Percentiles rank a stretch among this genome's conserved stretches.
Evolutionary conservation across 2,329 filamentous ascomycete species (phyloP).

Genomic region (Blastomyces emzantsi): DNA sequence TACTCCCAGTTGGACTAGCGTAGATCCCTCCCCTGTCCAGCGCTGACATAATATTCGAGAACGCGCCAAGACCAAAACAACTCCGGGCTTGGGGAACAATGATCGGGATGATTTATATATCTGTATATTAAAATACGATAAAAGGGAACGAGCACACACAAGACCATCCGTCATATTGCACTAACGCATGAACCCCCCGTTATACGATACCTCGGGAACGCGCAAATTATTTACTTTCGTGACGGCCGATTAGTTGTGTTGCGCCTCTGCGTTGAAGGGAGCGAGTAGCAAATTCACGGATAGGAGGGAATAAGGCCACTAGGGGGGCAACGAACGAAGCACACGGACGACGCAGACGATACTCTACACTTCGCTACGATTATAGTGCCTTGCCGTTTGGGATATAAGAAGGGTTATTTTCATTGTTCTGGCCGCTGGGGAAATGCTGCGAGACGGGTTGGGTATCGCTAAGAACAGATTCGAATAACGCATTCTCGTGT

Average conservation of each 20-base stretch:
- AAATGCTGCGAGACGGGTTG: constrained; percentile 1
- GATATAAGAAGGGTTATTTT: background rate
- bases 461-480: background rate
- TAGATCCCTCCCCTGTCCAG: background rate
- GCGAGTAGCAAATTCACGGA: background rate
- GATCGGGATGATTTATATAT: background rate
- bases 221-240: background rate
- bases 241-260: background rate
- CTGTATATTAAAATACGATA: background rate
- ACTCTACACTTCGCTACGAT: background rate
- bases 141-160: background rate
- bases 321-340: background rate
- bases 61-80: constrained; percentile 12
- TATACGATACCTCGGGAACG: background rate
- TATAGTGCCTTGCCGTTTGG: background rate
- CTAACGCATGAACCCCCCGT: no score
- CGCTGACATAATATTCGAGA: background rate
- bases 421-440: background rate
- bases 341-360: background rate
- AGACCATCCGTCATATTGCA: background rate
- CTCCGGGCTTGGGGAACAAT: background rate
- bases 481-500: background rate
- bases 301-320: background rate
- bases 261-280: background rate
- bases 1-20: background rate